phyloP scores from a whole-genome alignment of 164 flowering plant species.

The Nelumbo lutea region DNA sequence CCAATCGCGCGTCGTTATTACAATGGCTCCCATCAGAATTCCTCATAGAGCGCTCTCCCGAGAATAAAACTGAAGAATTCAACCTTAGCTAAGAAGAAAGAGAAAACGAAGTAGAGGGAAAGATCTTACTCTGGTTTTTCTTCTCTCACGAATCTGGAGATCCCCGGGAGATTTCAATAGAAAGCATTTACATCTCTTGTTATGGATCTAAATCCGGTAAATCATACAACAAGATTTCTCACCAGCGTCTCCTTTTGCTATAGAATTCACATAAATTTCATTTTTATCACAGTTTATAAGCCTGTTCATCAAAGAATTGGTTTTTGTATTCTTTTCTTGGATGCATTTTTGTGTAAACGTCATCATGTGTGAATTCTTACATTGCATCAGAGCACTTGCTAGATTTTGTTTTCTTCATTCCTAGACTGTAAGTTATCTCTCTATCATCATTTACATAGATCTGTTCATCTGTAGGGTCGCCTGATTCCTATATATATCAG shows the following conservation, averaged over 20 bases:
- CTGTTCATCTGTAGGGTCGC: too few relatives aligned
- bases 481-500: too few relatives aligned
- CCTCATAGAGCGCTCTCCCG: too few relatives aligned
- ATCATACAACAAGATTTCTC: neutral
- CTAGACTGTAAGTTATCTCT: too few relatives aligned
- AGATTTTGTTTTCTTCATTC: too few relatives aligned
- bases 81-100: too few relatives aligned
- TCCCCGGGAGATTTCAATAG: neutral
- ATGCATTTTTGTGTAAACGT: neutral
- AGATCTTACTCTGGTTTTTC: neutral
- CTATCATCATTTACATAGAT: too few relatives aligned
- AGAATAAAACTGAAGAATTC: neutral
- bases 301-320: neutral
- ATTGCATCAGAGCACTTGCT: too few relatives aligned
- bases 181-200: conserved; percentile 1
- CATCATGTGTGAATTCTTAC: neutral
- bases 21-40: too few relatives aligned
- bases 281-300: neutral
- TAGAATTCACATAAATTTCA: neutral
- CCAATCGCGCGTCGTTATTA: too few relatives aligned
- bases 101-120: too few relatives aligned
- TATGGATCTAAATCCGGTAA: conserved; percentile 17
- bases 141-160: neutral
- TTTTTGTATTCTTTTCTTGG: neutral
- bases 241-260: neutral